Percentiles rank a stretch among this genome's conserved stretches.
Conservation (phyloP, 2,329 filamentous ascomycete species). For the Cercospora sesami region DNA sequence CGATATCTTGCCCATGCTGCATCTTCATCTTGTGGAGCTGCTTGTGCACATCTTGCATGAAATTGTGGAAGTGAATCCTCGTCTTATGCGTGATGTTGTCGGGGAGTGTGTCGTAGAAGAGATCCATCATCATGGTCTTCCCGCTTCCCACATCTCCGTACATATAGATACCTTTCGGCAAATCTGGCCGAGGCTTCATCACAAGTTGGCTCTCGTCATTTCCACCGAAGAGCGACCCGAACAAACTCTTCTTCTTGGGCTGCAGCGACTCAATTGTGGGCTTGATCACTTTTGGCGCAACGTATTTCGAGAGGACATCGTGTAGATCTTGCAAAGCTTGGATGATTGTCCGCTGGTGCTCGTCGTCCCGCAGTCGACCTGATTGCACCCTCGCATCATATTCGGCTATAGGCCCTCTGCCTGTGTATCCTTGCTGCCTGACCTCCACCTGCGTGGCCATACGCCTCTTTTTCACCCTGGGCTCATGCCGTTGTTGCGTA, state of each 20-base stretch:
- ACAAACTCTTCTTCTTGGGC: slow-evolving; percentile 53
- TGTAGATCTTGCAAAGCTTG: slow-evolving; percentile 86
- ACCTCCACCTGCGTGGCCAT: slow-evolving; percentile 38
- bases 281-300: slow-evolving; percentile 70
- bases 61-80: slow-evolving; percentile 97
- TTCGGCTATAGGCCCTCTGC: slow-evolving; percentile 75
- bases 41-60: slow-evolving; percentile 97
- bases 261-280: slow-evolving; percentile 72
- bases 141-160: slow-evolving; percentile 95
- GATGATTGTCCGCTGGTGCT: slow-evolving; percentile 89
- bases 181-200: slow-evolving; percentile 63
- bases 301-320: slow-evolving; percentile 74
- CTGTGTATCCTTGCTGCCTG: slow-evolving; percentile 26
- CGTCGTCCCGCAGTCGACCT: slow-evolving; percentile 78
- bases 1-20: slow-evolving; percentile 82
- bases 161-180: slow-evolving; percentile 89
- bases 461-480: slow-evolving; percentile 12
- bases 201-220: slow-evolving; percentile 29
- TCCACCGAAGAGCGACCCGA: slow-evolving; percentile 62
- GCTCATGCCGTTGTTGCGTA: not conserved
- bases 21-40: slow-evolving; percentile 88
- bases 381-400: slow-evolving; percentile 78
- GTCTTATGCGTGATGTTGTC: slow-evolving; percentile 76
- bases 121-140: slow-evolving; percentile 99
- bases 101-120: slow-evolving; percentile 93